Base-by-base conservation (phyloP, 78 protist species). In the Corallochytrium limacisporum region DNA sequence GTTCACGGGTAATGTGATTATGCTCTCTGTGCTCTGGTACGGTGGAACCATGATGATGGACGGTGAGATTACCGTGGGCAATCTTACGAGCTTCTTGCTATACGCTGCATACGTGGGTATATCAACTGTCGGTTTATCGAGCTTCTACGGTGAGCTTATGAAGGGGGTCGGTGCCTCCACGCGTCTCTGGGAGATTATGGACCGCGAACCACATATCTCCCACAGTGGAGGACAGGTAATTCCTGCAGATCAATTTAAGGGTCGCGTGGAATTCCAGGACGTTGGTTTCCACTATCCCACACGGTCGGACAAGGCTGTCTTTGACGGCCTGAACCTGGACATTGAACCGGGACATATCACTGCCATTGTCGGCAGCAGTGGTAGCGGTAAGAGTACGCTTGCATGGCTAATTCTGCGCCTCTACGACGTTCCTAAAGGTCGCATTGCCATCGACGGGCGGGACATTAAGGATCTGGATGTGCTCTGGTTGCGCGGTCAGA, bases 271-370 rank as follows among this genome's bases (percentile, higher is more conserved):
- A 39, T 73, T 73, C 35, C 48, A 63, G 54, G 31, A 46, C 36
- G 79, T 73, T 12, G 50, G 36, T 36, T 73, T 73, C 47, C 50
- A 39, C 31, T 73, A 73, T 29, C 69, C 65, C 29, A 49, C 72
- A 9, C 62, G 79, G 40, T 42, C 46, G 1, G 72, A 73, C 8
- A 47, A 63, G 29, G 59, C 37, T 18, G 59, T 65, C 32, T 48
- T 65, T 20, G 1, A 44, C 26, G 60, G 63, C 16, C 48, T 28
- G 7, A 26, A 43, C 8, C 53, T 37, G 53, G 12, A 8, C 29
- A 22, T 37, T 16, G 22, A 26, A 22, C 31, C 69, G 6, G n/a
- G 24, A 22, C 16, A 12, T 46, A 35, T 61, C 7, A 20, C 24
- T 13, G 48, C 29, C 8, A 48, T 38, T 16, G 48, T 61, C 39